Conservation (phyloP, 2,329 filamentous ascomycete genomes). For the Drechslerella stenobrocha region DNA sequence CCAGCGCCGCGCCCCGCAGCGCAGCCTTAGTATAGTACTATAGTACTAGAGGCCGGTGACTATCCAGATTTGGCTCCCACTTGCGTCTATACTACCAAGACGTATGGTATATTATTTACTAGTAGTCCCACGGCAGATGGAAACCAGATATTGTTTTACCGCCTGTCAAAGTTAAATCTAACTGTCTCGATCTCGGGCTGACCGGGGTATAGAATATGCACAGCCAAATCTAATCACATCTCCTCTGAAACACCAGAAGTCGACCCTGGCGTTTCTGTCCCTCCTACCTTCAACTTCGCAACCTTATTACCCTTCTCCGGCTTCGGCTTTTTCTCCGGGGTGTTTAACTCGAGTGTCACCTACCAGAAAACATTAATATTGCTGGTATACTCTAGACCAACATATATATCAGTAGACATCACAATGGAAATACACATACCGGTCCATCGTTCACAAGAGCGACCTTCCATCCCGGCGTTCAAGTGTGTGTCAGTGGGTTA, state of each 20-base stretch:
- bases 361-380: too few relatives aligned
- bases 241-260: slow-evolving; percentile 13
- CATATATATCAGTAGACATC: neutral
- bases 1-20: too few relatives aligned
- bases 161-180: too few relatives aligned
- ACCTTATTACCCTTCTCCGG: slow-evolving; percentile 23
- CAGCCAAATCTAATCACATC: neutral
- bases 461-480: slow-evolving; percentile 18
- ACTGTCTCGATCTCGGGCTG: too few relatives aligned
- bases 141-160: too few relatives aligned
- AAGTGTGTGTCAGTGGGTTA: neutral
- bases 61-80: too few relatives aligned
- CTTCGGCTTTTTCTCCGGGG: slow-evolving; percentile 34
- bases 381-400: slow-evolving; percentile 2
- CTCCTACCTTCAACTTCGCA: slow-evolving; percentile 23
- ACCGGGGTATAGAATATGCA: neutral
- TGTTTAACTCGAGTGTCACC: slow-evolving; percentile 42
- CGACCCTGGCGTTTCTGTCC: slow-evolving; percentile 29
- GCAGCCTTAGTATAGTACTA: too few relatives aligned
- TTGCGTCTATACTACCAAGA: too few relatives aligned
- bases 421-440: slow-evolving; percentile 4
- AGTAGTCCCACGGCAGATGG: too few relatives aligned
- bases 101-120: too few relatives aligned
- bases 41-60: too few relatives aligned
- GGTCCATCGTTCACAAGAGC: slow-evolving; percentile 44